Conservation (phyloP, 2,329 filamentous ascomycete genomes). For the Sclerotinia trifoliorum region DNA sequence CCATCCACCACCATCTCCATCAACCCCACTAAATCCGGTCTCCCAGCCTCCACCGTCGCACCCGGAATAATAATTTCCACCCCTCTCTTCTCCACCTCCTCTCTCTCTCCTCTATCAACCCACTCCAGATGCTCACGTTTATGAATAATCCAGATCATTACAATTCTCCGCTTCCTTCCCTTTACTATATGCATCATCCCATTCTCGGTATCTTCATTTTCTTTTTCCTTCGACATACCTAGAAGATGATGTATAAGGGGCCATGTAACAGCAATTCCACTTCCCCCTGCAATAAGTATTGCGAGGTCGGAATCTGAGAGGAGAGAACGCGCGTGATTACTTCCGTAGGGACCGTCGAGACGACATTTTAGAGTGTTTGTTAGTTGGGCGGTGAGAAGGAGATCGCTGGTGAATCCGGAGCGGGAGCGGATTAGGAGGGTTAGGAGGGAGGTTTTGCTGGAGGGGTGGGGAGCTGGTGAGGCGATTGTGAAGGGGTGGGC, state of each 20-base stretch:
- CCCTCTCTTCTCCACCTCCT: conserved; percentile 50
- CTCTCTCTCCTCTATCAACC: conserved; percentile 51
- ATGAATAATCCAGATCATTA: conserved; percentile 60
- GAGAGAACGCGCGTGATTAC: conserved; percentile 53
- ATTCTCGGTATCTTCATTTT: conserved; percentile 27
- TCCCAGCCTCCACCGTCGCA: conserved; percentile 52
- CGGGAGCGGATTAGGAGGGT: conserved; percentile 59
- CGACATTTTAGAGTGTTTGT: conserved; percentile 48
- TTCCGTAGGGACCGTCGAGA: conserved; percentile 66
- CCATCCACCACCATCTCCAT: conserved; percentile 43
- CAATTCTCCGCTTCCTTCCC: conserved; percentile 42
- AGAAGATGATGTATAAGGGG: conserved; percentile 56
- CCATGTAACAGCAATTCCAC: conserved; percentile 63
- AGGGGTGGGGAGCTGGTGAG: conserved; percentile 51
- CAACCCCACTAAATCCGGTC: conserved; percentile 51
- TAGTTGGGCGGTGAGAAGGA: conserved; percentile 51
- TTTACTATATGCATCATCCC: conserved; percentile 18
- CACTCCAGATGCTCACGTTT: conserved; percentile 52
- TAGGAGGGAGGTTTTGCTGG: conserved; percentile 50
- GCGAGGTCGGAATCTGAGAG: conserved; percentile 50
- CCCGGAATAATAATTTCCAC: conserved; percentile 53
- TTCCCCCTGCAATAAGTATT: conserved; percentile 61
- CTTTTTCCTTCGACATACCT: conserved; percentile 29
- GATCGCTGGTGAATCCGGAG: conserved; percentile 56
- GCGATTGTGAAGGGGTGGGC: conserved; percentile 67